These are phyloP conservation scores for Daphne laureola DNA, from an alignment of 441 rosid species.

Conservation along the genomic window DNA sequence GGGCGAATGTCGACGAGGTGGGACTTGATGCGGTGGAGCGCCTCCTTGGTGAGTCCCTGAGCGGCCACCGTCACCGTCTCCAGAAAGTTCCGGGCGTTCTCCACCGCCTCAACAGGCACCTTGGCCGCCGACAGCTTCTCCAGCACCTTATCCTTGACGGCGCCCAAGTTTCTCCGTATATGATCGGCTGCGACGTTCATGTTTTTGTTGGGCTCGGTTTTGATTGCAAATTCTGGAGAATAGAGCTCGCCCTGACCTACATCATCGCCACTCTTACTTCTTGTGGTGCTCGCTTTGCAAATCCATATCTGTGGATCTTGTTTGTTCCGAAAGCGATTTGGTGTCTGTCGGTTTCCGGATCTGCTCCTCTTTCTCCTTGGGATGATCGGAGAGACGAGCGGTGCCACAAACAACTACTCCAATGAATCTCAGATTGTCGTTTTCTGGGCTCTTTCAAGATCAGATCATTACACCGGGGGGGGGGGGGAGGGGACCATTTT, in stretches of 20 bases:
- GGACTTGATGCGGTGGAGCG: slow-evolving; percentile 35
- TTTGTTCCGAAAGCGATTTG: slow-evolving; percentile 4
- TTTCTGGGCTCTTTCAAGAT: no score
- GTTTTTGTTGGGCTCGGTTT: slow-evolving; percentile 2
- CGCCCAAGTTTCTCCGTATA: slow-evolving; percentile 22
- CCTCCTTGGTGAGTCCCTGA: slow-evolving; percentile 42
- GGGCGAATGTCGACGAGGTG: slow-evolving; percentile 30
- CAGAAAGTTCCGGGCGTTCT: slow-evolving; percentile 30
- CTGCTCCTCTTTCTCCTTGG: slow-evolving; percentile 1
- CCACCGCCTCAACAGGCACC: slow-evolving; percentile 34
- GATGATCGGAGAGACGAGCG: slow-evolving; percentile 2
- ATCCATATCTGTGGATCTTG: slow-evolving; percentile 1
- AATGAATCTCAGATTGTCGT: no score
- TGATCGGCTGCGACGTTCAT: slow-evolving; percentile 15
- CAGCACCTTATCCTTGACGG: slow-evolving; percentile 34
- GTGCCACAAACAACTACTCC: no score
- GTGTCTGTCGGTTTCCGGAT: not conserved
- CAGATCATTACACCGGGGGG: no score
- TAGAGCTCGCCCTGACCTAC: slow-evolving; percentile 20
- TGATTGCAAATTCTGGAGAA: slow-evolving; percentile 27
- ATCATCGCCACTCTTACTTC: not conserved
- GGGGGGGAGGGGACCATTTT: no score
- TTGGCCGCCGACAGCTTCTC: slow-evolving; percentile 36
- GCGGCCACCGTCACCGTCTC: slow-evolving; percentile 35
- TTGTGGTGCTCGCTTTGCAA: not conserved